A percentile compares a stretch with the other conserved stretches of the same genome.
phyloP scores from a whole-genome alignment of 176 grass and related monocot genomes.

The Eragrostis curvula region DNA sequence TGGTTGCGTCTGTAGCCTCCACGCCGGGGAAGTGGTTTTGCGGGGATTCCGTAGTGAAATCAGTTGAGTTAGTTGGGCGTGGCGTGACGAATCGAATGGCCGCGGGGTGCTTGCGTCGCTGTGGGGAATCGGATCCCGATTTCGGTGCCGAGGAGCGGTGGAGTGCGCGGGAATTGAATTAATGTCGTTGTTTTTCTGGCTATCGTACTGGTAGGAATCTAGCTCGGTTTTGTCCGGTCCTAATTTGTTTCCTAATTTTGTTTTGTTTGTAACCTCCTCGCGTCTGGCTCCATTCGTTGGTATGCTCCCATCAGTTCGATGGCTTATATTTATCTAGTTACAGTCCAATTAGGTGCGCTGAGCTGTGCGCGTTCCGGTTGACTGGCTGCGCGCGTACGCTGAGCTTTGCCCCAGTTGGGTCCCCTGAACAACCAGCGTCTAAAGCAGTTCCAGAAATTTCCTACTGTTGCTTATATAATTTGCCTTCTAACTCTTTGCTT shows the following conservation, averaged over 20 bases:
- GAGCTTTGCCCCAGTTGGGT: background rate
- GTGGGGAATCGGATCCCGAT: constrained; percentile 33
- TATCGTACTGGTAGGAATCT: constrained; percentile 35
- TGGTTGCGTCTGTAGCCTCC: constrained; percentile 16
- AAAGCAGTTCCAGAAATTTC: constrained; percentile 46
- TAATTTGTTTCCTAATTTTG: background rate
- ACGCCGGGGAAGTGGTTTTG: background rate
- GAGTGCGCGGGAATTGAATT: background rate
- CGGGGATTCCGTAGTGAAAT: constrained; percentile 12
- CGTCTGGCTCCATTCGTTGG: background rate
- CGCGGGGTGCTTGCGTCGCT: constrained; percentile 14
- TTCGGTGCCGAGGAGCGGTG: background rate
- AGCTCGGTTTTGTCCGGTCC: background rate
- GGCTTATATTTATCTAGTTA: background rate
- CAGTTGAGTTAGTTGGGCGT: constrained; percentile 16
- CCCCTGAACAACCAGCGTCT: background rate
- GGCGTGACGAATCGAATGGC: constrained; percentile 35
- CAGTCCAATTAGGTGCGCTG: constrained; percentile 3
- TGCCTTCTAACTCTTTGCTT: constrained; percentile 28
- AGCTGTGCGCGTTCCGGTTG: constrained; percentile 14
- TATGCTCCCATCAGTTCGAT: background rate
- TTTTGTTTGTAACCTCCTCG: background rate
- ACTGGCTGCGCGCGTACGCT: background rate
- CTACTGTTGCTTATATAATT: constrained; percentile 23
- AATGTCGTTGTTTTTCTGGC: constrained; percentile 19